Base-by-base conservation (phyloP, 2,329 filamentous ascomycete genomes). In the Fusarium sterilihyphosum region DNA sequence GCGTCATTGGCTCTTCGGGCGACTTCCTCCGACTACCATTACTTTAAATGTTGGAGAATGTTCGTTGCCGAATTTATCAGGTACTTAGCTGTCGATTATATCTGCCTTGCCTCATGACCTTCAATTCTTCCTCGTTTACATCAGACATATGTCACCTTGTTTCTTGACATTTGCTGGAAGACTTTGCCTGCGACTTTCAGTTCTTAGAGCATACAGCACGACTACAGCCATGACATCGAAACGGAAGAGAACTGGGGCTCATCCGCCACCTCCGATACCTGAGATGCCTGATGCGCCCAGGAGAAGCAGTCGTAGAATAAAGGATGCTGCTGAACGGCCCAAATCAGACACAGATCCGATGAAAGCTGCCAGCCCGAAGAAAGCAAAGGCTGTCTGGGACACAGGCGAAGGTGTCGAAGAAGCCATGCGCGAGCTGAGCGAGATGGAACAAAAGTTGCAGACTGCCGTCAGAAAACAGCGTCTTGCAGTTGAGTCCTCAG, bases 381-480 rank as follows among this genome's bases (percentile, higher is more conserved):
- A 29, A 31, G 5, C 26, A 22, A 65, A 49, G n/a, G 65, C 53
- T 22, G 53, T 74, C 29, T 73, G 61, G 73, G 61, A 59, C 6
- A 61, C 71, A 6, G 74, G 65, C 44, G 70, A 77, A 35, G 76
- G 78, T 5, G 81, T 87, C 11, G 77, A 85, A 14, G 71, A 80
- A 7, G 85, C 85, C 24, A 82, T 86, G 68, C 81, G 82, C n/a
- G 81, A 83, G n/a, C 80, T 89, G 33, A 83, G 82, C 10, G 82
- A 86, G 72, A 88, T 89, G 86, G 87, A 89, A 52, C 79, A 83
- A 22, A 80, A 81, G n/a, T 77, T 89, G 6, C 83, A 84, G 35
- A 81, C 79, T 9, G 82, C 82, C 11, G 83, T 84, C 16, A 86
- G 86, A 65, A 82, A 79, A 29, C 86, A 89, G 69, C 86, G 87